Conservation (phyloP, 2,329 filamentous ascomycete species). For the Hawksworthiomyces lignivorus region DNA sequence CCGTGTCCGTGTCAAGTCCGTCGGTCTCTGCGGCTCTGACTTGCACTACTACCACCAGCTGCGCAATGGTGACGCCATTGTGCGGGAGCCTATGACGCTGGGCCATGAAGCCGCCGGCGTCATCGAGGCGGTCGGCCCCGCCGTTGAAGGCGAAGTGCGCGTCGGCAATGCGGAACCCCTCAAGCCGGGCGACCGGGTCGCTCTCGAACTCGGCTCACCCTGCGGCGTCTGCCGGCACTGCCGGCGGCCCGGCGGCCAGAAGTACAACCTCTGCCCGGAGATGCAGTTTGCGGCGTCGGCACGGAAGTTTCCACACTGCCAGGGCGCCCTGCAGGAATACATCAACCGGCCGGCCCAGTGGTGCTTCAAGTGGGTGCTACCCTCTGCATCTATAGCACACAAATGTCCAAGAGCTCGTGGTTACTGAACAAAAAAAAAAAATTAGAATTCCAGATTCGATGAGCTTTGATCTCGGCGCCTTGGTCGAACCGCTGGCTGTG, state of each 20-base stretch:
- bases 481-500: constrained; percentile 52
- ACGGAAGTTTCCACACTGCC: constrained; percentile 22
- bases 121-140: constrained; percentile 48
- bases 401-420: too few species aligned
- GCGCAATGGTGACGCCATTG: constrained; percentile 50
- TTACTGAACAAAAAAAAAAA: too few species aligned
- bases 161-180: constrained; percentile 20
- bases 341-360: constrained; percentile 25
- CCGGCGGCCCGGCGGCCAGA: constrained; percentile 25
- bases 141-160: constrained; percentile 44
- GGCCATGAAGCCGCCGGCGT: constrained; percentile 63
- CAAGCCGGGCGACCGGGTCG: constrained; percentile 50
- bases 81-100: constrained; percentile 39
- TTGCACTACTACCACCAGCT: constrained; percentile 33
- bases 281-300: constrained; percentile 26
- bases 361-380: constrained; percentile 20
- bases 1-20: constrained; percentile 50
- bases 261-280: constrained; percentile 29
- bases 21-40: constrained; percentile 59
- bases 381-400: too few species aligned
- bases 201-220: constrained; percentile 58
- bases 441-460: constrained; percentile 38
- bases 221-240: constrained; percentile 38
- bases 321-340: constrained; percentile 25
- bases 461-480: constrained; percentile 45